Evolutionary conservation across 139 green algal genomes (phyloP).

Genomic region (Astrephomene gubernaculifera): DNA sequence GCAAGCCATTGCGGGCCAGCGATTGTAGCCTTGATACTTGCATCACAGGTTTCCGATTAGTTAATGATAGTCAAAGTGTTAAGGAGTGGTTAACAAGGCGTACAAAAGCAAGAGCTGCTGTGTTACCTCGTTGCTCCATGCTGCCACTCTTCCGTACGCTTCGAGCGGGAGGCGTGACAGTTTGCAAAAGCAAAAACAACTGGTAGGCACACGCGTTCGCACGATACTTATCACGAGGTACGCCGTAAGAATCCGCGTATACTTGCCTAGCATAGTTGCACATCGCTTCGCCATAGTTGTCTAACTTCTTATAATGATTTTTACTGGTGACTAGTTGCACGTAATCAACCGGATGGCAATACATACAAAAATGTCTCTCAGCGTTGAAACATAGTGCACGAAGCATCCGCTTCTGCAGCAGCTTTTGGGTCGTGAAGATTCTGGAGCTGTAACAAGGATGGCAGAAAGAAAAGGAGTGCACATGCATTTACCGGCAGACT

Average conservation of each 20-base stretch:
- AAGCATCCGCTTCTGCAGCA: not conserved
- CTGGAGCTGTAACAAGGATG: not conserved
- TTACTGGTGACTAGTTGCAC: no score
- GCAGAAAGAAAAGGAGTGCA: constrained; percentile 15
- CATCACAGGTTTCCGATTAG: not conserved
- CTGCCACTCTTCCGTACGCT: no score
- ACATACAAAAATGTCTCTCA: not conserved
- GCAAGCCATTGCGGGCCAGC: not conserved
- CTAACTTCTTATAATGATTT: no score
- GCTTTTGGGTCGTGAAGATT: not conserved
- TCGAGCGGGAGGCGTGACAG: not conserved
- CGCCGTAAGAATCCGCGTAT: no score
- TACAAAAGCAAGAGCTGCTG: not conserved
- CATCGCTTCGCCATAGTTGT: no score
- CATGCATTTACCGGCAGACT: not conserved
- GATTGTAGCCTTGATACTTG: not conserved
- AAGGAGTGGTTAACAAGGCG: not conserved
- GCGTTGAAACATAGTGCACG: not conserved
- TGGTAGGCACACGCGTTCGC: not conserved
- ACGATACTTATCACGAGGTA: no score
- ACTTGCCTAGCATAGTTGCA: no score
- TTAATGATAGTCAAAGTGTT: not conserved
- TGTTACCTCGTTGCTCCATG: no score
- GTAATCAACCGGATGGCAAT: no score
- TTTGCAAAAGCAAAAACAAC: not conserved